phyloP scores from a whole-genome alignment of 139 green algal genomes.

The Bryopsis sp. region DNA sequence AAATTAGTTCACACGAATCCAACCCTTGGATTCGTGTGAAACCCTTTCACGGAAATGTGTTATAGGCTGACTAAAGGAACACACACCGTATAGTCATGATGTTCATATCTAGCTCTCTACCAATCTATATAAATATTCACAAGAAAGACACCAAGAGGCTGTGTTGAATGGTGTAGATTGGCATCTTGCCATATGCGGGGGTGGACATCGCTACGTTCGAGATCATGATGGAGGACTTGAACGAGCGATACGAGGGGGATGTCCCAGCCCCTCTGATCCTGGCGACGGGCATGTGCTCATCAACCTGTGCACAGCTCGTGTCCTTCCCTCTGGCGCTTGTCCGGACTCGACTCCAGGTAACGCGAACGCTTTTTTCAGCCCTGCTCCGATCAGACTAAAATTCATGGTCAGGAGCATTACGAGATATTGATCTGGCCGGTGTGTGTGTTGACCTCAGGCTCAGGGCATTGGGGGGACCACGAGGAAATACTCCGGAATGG shows the following conservation, averaged over 20 bases:
- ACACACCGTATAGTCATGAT: no score
- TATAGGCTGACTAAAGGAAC: neutral
- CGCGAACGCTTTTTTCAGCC: neutral
- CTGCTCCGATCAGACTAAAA: no score
- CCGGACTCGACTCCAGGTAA: constrained; percentile 67
- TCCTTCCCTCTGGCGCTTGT: constrained; percentile 78
- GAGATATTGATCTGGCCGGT: neutral
- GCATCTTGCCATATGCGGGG: constrained; percentile 83
- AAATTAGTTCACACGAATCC: no score
- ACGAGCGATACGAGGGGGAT: constrained; percentile 54
- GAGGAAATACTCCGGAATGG: constrained; percentile 70
- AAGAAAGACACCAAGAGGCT: neutral
- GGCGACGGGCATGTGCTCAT: constrained; percentile 65
- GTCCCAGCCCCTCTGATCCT: constrained; percentile 61
- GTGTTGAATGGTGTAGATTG: constrained; percentile 33
- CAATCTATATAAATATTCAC: neutral
- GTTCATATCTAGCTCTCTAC: neutral
- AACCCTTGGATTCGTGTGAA: no score
- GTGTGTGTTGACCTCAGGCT: constrained; percentile 37
- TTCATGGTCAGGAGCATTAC: no score
- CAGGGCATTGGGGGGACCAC: constrained; percentile 45
- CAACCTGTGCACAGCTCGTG: constrained; percentile 66
- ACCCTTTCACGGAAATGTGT: no score
- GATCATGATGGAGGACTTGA: constrained; percentile 68
- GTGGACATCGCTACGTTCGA: constrained; percentile 84